Percentiles rank a stretch among this genome's conserved stretches.
phyloP scores from a whole-genome alignment of 176 grass and related monocot species.

The Raddia guianensis region DNA sequence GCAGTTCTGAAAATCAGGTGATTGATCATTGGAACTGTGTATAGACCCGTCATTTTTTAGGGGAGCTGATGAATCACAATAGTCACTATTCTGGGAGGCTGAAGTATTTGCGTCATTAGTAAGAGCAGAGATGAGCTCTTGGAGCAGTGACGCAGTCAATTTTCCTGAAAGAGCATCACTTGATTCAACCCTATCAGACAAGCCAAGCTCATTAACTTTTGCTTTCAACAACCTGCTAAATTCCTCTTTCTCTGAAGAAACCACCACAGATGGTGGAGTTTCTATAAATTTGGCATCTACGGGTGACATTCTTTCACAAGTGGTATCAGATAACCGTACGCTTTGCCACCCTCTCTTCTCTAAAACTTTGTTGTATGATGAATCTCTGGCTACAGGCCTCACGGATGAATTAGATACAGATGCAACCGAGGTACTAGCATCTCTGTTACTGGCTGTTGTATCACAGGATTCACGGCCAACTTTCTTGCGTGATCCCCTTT shows the following conservation, averaged over 20 bases:
- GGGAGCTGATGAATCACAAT: conserved; percentile 19
- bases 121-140: conserved; percentile 65
- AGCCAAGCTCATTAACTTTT: conserved; percentile 51
- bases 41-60: background rate
- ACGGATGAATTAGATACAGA: conserved; percentile 39
- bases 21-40: conserved; percentile 33
- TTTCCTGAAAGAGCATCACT: conserved; percentile 43
- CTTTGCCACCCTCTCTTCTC: conserved; percentile 28
- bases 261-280: background rate
- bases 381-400: conserved; percentile 31
- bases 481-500: conserved; percentile 53
- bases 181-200: conserved; percentile 44
- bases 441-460: background rate
- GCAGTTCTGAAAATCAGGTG: conserved; percentile 29
- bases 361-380: conserved; percentile 7
- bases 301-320: background rate
- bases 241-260: conserved; percentile 43
- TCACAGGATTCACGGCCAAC: background rate
- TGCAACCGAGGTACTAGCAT: conserved; percentile 20
- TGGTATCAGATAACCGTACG: background rate
- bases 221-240: conserved; percentile 52
- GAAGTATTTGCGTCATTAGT: conserved; percentile 28
- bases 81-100: conserved; percentile 22
- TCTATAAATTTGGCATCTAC: conserved; percentile 3
- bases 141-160: conserved; percentile 50